phyloP scores from a whole-genome alignment of 108 stramenopile species.

The Poteriospumella lacustris region DNA sequence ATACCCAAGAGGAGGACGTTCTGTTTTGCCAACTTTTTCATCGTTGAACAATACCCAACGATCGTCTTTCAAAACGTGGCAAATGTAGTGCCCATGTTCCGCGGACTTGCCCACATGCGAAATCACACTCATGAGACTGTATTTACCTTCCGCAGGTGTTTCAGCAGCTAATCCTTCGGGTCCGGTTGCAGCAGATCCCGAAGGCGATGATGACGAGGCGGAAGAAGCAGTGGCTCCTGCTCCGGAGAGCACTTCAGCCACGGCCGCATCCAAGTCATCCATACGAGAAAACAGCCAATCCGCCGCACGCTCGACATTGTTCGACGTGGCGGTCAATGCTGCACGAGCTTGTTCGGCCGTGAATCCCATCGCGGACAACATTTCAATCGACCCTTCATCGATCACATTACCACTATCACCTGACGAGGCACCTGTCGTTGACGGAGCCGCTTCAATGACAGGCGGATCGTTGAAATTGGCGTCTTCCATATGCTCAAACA shows the following conservation, averaged over 20 bases:
- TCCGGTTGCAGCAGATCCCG: constrained; percentile 22
- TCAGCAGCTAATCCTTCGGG: constrained; percentile 1
- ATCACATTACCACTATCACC: constrained; percentile 36
- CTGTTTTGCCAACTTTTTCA: constrained; percentile 83
- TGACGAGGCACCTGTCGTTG: constrained; percentile 39
- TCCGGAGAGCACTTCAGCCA: constrained; percentile 56
- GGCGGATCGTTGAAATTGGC: constrained; percentile 89
- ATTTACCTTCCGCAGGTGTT: constrained; percentile 67
- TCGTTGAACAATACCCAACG: constrained; percentile 98
- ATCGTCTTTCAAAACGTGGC: constrained; percentile 84
- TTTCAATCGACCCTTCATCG: constrained; percentile 71
- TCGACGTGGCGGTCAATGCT: background rate
- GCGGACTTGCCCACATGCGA: constrained; percentile 97
- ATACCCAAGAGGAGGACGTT: constrained; percentile 72
- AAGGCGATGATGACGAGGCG: constrained; percentile 38
- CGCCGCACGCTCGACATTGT: constrained; percentile 61
- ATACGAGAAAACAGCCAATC: constrained; percentile 96
- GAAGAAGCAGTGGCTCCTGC: constrained; percentile 31
- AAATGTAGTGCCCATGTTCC: constrained; percentile 94
- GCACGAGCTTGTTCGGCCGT: constrained; percentile 54
- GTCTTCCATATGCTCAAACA: constrained; percentile 89
- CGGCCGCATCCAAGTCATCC: constrained; percentile 78
- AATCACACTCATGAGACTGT: constrained; percentile 79
- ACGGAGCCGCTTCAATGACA: constrained; percentile 53
- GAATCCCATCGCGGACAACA: constrained; percentile 75